Conservation (phyloP, 352 stramenopile species). For the Globisporangium cederbergense region DNA sequence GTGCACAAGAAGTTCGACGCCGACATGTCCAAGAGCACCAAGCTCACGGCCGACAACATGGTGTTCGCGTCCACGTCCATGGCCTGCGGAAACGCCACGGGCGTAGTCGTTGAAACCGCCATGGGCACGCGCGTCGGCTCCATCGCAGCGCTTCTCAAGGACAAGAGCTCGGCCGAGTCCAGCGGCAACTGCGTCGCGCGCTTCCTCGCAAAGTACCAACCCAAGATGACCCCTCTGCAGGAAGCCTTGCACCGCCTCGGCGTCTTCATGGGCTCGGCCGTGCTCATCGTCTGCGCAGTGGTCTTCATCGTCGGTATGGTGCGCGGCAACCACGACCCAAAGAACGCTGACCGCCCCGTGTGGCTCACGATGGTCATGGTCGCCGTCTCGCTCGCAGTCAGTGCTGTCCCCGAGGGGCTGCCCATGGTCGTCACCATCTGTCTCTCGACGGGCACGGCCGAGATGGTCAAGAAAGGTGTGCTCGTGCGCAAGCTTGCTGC, state of each 20-base stretch:
- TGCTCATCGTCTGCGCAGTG: constrained; percentile 82
- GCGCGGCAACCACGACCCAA: constrained; percentile 39
- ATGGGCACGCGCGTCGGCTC: constrained; percentile 44
- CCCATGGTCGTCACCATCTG: constrained; percentile 42
- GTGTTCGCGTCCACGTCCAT: constrained; percentile 84
- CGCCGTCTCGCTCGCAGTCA: constrained; percentile 64
- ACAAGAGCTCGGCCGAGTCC: constrained; percentile 8
- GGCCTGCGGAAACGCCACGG: constrained; percentile 43
- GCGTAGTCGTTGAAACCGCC: constrained; percentile 37
- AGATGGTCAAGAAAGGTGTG: constrained; percentile 43
- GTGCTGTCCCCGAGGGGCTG: constrained; percentile 42
- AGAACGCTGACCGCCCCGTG: constrained; percentile 72
- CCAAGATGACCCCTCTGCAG: constrained; percentile 83
- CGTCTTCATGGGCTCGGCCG: constrained; percentile 80
- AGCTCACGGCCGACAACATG: constrained; percentile 68
- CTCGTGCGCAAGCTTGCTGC: constrained; percentile 58
- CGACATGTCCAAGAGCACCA: constrained; percentile 22
- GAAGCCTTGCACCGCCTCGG: constrained; percentile 91
- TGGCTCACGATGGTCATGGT: constrained; percentile 89
- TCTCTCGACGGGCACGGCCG: constrained; percentile 28
- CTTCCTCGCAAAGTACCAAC: constrained; percentile 27
- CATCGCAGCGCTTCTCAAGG: constrained; percentile 38
- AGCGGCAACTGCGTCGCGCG: constrained; percentile 18
- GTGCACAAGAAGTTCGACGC: constrained; percentile 25
- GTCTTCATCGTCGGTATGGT: constrained; percentile 80